A percentile compares a stretch with the other conserved stretches of the same genome.
phyloP scores from a whole-genome alignment of 495 filamentous ascomycete genomes.

The Neurospora tetrasperma region DNA sequence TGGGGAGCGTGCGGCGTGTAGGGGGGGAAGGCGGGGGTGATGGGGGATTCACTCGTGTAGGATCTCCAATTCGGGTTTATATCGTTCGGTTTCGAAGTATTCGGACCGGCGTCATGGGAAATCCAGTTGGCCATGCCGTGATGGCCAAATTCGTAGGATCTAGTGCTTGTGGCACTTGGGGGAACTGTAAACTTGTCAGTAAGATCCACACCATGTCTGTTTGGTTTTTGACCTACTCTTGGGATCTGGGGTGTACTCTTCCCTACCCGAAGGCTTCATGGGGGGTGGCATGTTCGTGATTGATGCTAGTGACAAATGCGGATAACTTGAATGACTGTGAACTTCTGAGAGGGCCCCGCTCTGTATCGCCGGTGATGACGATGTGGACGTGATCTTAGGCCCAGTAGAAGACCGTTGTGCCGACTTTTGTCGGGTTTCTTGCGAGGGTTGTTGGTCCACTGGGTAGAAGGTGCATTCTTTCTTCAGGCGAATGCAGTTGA shows the following conservation, averaged over 20 bases:
- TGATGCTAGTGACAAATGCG: constrained; percentile 37
- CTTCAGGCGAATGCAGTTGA: constrained; percentile 91
- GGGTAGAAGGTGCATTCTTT: constrained; percentile 94
- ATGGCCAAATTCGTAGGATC: constrained; percentile 30
- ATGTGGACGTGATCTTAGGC: constrained; percentile 33
- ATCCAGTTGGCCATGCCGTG: constrained; percentile 35
- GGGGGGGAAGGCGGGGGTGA: constrained; percentile 30
- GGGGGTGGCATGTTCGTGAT: constrained; percentile 39
- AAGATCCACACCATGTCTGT: background rate
- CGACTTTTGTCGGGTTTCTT: constrained; percentile 28
- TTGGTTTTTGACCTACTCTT: constrained; percentile 29
- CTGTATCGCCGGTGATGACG: constrained; percentile 41
- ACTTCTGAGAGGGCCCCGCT: constrained; percentile 33
- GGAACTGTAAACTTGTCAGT: constrained; percentile 29
- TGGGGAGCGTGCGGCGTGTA: constrained; percentile 30
- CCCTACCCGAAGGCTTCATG: constrained; percentile 30
- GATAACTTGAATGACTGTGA: constrained; percentile 32
- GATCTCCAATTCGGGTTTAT: constrained; percentile 28
- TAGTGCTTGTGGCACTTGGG: constrained; percentile 21
- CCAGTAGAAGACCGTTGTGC: constrained; percentile 28
- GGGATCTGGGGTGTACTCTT: constrained; percentile 26
- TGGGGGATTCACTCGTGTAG: constrained; percentile 29
- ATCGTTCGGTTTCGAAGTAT: constrained; percentile 26
- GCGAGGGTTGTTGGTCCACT: constrained; percentile 71
- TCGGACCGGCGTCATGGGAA: constrained; percentile 27